phyloP scores from a whole-genome alignment of 305 asterid species.

The Fraxinus sp. region DNA sequence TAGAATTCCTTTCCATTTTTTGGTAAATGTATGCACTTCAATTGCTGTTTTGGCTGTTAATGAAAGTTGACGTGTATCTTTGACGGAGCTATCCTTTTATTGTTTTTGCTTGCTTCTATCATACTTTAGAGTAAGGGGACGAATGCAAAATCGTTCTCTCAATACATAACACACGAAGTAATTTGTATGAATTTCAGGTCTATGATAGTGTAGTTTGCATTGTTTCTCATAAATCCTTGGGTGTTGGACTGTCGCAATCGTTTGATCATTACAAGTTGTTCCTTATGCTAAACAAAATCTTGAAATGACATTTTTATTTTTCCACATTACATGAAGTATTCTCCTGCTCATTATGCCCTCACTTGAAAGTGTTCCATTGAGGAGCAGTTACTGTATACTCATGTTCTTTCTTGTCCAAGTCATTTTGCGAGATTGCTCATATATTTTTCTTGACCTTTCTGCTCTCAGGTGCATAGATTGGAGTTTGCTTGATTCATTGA shows the following conservation, averaged over 20 bases:
- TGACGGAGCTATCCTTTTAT: neutral
- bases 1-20: neutral
- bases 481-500: slow-evolving; percentile 86
- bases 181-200: slow-evolving; percentile 5
- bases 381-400: slow-evolving; percentile 14
- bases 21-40: neutral
- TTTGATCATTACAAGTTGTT: slow-evolving; percentile 3
- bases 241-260: neutral
- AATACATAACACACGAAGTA: neutral
- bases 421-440: neutral
- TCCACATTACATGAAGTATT: neutral
- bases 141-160: slow-evolving; percentile 13
- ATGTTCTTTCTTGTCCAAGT: slow-evolving; percentile 12
- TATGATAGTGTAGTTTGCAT: neutral
- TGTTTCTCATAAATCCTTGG: neutral
- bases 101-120: slow-evolving; percentile 14
- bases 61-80: slow-evolving; percentile 5
- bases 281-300: slow-evolving; percentile 1
- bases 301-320: neutral
- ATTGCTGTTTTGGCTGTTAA: neutral
- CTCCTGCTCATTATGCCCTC: slow-evolving; percentile 18
- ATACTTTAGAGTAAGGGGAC: slow-evolving; percentile 12
- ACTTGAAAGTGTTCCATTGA: neutral
- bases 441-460: slow-evolving; percentile 18
- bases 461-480: slow-evolving; percentile 73